These are phyloP conservation scores for Naumovozyma castellii DNA, from an alignment of 805 yeast species.

Conservation along the genomic window DNA sequence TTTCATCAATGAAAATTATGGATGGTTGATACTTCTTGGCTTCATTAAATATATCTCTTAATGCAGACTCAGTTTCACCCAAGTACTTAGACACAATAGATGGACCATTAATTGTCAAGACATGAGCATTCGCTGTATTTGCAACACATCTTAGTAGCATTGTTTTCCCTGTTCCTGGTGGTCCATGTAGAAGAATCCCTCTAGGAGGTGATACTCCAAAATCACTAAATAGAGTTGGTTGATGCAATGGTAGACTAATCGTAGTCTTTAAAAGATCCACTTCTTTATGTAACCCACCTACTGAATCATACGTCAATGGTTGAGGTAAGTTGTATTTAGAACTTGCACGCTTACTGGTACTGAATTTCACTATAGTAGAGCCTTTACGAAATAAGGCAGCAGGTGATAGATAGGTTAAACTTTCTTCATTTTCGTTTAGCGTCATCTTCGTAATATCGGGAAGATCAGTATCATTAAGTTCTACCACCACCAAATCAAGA, in stretches of 20 bases:
- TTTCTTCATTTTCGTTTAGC: slow-evolving; percentile 7
- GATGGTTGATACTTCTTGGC: slow-evolving; percentile 82
- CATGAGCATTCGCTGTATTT: slow-evolving; percentile 68
- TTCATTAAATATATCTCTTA: slow-evolving; percentile 76
- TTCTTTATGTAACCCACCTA: slow-evolving; percentile 73
- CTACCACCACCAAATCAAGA: slow-evolving; percentile 17
- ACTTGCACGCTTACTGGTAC: slow-evolving; percentile 21
- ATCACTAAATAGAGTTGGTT: slow-evolving; percentile 64
- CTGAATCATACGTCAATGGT: slow-evolving; percentile 38
- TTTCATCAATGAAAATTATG: slow-evolving; percentile 82
- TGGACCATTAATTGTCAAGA: slow-evolving; percentile 80
- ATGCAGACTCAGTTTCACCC: slow-evolving; percentile 85
- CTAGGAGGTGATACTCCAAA: slow-evolving; percentile 91
- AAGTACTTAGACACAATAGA: slow-evolving; percentile 84
- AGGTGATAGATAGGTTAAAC: slow-evolving; percentile 34
- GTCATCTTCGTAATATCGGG: slow-evolving; percentile 34
- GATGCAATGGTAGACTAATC: slow-evolving; percentile 70
- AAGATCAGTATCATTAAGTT: slow-evolving; percentile 26
- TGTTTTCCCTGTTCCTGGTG: slow-evolving; percentile 96
- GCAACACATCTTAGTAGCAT: slow-evolving; percentile 80
- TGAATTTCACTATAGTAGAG: slow-evolving; percentile 20
- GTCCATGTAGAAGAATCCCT: slow-evolving; percentile 89
- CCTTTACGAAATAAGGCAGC: slow-evolving; percentile 37
- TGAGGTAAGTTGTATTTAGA: slow-evolving; percentile 39
- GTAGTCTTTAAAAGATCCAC: slow-evolving; percentile 53